phyloP scores from a whole-genome alignment of 345 rosid species.

The Eucalyptus regnans region DNA sequence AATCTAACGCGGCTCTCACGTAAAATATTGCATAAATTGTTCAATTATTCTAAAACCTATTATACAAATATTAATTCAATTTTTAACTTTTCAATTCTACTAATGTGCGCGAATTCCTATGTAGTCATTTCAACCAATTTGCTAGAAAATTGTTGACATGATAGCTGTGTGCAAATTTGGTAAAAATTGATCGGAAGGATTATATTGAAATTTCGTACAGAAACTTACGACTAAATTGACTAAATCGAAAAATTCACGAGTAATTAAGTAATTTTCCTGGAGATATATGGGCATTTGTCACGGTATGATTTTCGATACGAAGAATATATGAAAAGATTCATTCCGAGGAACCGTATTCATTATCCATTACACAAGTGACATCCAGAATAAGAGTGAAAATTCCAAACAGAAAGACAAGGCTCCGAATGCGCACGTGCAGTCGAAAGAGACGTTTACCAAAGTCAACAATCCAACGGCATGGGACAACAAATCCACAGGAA shows the following conservation, averaged over 20 bases:
- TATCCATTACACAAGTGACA: not conserved
- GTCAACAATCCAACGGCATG: not conserved
- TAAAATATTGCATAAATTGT: not conserved
- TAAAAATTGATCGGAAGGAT: fast-evolving
- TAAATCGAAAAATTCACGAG: too few species aligned
- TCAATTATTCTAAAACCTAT: fast-evolving
- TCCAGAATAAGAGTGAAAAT: not conserved
- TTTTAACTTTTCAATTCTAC: too few species aligned
- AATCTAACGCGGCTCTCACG: not conserved
- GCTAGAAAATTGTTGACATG: not conserved
- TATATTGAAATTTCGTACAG: fast-evolving
- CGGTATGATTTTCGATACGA: too few species aligned
- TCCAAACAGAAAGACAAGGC: not conserved
- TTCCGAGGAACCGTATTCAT: not conserved
- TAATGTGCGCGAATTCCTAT: fast-evolving
- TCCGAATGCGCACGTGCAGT: not conserved
- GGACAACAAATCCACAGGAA: not conserved
- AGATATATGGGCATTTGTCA: not conserved
- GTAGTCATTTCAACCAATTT: fast-evolving
- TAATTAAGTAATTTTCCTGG: too few species aligned
- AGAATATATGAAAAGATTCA: not conserved
- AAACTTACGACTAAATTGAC: not conserved
- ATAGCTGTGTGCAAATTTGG: fast-evolving
- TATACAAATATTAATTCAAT: fast-evolving
- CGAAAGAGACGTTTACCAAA: not conserved